Conservation (phyloP, 2,329 filamentous ascomycete species). For the Pezicula carpinea region DNA sequence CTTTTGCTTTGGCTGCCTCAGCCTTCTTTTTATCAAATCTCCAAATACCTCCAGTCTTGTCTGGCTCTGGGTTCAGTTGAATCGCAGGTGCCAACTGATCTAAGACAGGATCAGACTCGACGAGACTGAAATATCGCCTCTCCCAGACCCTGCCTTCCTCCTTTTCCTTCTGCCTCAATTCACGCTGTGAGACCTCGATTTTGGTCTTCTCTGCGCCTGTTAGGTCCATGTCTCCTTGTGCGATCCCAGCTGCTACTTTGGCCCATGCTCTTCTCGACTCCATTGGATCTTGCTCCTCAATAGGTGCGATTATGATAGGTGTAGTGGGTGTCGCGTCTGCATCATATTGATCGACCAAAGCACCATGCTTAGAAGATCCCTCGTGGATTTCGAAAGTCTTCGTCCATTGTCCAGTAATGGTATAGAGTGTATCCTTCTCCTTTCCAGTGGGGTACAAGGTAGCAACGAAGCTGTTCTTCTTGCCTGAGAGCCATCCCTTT, state of each 20-base stretch:
- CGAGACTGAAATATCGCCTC: conserved; percentile 70
- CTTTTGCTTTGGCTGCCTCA: conserved; percentile 4
- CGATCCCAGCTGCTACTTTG: conserved; percentile 77
- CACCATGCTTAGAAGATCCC: conserved; percentile 49
- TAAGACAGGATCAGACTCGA: conserved; percentile 41
- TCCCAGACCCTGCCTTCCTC: conserved; percentile 75
- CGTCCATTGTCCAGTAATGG: conserved; percentile 87
- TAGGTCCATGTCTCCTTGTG: conserved; percentile 76
- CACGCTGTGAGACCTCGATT: conserved; percentile 86
- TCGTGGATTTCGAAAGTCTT: conserved; percentile 75
- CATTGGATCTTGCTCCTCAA: conserved; percentile 78
- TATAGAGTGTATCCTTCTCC: conserved; percentile 73
- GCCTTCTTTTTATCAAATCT: conserved; percentile 51
- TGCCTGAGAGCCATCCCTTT: conserved; percentile 90
- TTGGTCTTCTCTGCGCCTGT: conserved; percentile 76
- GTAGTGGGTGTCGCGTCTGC: conserved; percentile 55
- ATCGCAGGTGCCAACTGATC: conserved; percentile 36
- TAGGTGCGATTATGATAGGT: conserved; percentile 63
- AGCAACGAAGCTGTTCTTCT: conserved; percentile 88
- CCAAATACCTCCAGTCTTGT: conserved; percentile 70
- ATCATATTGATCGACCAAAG: conserved; percentile 55
- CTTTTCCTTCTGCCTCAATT: conserved; percentile 67
- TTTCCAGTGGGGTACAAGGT: conserved; percentile 64
- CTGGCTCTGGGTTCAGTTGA: conserved; percentile 38
- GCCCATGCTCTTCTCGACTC: conserved; percentile 87